Base-by-base conservation (phyloP, 108 stramenopile genomes). In the Nitzschia sp. region DNA sequence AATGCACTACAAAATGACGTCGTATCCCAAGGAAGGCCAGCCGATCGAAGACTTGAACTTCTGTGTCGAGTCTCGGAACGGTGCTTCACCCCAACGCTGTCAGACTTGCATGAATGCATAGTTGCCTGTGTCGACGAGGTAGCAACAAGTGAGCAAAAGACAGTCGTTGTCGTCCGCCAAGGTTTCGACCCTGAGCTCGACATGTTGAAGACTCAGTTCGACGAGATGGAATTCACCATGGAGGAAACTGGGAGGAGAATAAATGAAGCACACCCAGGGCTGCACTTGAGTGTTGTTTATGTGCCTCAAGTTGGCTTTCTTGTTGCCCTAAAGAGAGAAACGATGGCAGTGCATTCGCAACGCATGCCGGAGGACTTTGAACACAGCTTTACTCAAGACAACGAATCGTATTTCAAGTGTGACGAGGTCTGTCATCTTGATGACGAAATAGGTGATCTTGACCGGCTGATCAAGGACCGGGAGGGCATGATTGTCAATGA, bases 251-350 rank as follows among this genome's bases (percentile, higher is more conserved):
- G 77, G 44, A 52, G 72, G 34, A 73, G 86, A 40, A 67, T 94
- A 1, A 68, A 89, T 38, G 65, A 75, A 26, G 72, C 71, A 62
- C 77, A 89, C 54, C 82, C 84, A 17, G 66, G 81, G 20, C 59
- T 96, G 19, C 77, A 77, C 25, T 69, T 97, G 44, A 79, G 73
- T 46, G 94, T 95, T 48, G 82, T 95, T 19, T 97, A 96, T 75
- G 60, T 96, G 34, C 95, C 95, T 8, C 96, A 97, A 80, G 80
- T 97, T 57, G 97, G 97, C 14, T 97, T 95, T 65, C 82, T 95
- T 24, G 79, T 93, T 20, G 65, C 75, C 6, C 67, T 96, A 40
- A 71, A 83, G 60, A 86, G 89, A 37, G 73, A 72, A 9, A 63
- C 81, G 53, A 78, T 82, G 61, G 64, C 64, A 54, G 52, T 76